Evolutionary conservation across 371 early-diverging fungal species (phyloP).

Genomic region (Globomyces sp.): DNA sequence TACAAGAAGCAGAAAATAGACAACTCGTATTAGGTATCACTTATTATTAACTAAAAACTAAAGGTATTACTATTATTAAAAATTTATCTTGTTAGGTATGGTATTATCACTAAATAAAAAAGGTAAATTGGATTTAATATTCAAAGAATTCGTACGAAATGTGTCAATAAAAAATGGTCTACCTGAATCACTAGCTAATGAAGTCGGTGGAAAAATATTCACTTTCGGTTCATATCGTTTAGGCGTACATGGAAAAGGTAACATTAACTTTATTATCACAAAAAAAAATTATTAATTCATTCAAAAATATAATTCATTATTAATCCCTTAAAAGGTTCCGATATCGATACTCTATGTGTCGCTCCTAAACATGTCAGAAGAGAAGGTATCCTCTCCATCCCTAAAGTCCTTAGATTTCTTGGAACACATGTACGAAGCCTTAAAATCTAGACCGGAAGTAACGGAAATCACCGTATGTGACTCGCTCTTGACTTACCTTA

Average conservation of each 20-base stretch:
- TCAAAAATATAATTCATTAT: no score
- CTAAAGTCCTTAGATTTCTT: constrained; percentile 75
- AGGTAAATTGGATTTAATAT: constrained; percentile 78
- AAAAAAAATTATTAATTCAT: neutral
- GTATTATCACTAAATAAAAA: neutral
- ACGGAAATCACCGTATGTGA: constrained; percentile 76
- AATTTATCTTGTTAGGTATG: constrained; percentile 1
- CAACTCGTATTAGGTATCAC: constrained; percentile 14
- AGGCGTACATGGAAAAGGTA: constrained; percentile 95
- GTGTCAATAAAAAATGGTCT: constrained; percentile 41
- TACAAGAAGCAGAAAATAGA: constrained; percentile 62
- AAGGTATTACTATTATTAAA: constrained; percentile 4
- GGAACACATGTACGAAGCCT: constrained; percentile 81
- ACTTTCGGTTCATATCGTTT: constrained; percentile 99
- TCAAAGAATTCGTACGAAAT: constrained; percentile 81
- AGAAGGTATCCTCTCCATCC: constrained; percentile 39
- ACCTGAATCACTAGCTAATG: constrained; percentile 76
- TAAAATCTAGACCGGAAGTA: constrained; percentile 80
- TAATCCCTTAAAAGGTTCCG: constrained; percentile 64
- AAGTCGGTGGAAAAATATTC: constrained; percentile 97
- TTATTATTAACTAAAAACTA: constrained; percentile 17
- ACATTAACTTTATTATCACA: neutral
- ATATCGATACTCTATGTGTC: constrained; percentile 99
- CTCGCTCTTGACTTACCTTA: no score
- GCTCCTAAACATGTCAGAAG: constrained; percentile 92